Evolutionary conservation across 495 filamentous ascomycete genomes (phyloP).

Genomic region (Pyronema omphalodes): DNA sequence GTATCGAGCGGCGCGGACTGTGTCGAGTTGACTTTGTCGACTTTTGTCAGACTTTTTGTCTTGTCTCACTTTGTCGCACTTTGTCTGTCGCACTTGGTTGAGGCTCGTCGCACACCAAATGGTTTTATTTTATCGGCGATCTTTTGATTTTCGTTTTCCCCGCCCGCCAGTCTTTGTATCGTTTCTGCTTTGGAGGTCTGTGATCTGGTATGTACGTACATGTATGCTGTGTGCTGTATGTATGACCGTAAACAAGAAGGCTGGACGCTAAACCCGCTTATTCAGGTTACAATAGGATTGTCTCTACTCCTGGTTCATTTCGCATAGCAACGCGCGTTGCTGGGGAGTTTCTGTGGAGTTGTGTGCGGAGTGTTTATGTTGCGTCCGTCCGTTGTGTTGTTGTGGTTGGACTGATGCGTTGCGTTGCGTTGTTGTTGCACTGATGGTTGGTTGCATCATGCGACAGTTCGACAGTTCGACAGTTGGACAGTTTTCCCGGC

Average conservation of each 20-base stretch:
- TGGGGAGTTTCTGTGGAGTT: not conserved
- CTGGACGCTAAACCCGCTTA: not conserved
- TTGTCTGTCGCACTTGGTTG: not conserved
- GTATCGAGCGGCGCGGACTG: not conserved
- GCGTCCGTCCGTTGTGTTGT: too few relatives aligned
- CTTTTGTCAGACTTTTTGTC: too few relatives aligned
- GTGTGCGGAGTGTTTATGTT: too few relatives aligned
- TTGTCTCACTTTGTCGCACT: too few relatives aligned
- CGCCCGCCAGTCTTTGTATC: too few relatives aligned
- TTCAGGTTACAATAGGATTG: conserved; percentile 11
- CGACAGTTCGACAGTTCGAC: not conserved
- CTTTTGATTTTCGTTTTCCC: not conserved
- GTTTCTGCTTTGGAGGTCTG: too few relatives aligned
- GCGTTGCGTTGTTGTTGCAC: not conserved
- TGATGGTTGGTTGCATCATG: not conserved
- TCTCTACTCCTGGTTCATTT: conserved; percentile 5
- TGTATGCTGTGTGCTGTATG: too few relatives aligned
- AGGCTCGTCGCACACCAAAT: not conserved
- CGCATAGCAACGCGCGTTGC: conserved; percentile 4
- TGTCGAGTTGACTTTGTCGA: not conserved
- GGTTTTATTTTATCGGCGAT: too few relatives aligned
- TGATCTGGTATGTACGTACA: too few relatives aligned
- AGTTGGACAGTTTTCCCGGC: not conserved
- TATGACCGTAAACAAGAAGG: not conserved
- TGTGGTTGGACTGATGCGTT: not conserved